Percentiles rank a stretch among this genome's conserved stretches.
phyloP scores from a whole-genome alignment of 208 protist species.

The Leishmania turanica region DNA sequence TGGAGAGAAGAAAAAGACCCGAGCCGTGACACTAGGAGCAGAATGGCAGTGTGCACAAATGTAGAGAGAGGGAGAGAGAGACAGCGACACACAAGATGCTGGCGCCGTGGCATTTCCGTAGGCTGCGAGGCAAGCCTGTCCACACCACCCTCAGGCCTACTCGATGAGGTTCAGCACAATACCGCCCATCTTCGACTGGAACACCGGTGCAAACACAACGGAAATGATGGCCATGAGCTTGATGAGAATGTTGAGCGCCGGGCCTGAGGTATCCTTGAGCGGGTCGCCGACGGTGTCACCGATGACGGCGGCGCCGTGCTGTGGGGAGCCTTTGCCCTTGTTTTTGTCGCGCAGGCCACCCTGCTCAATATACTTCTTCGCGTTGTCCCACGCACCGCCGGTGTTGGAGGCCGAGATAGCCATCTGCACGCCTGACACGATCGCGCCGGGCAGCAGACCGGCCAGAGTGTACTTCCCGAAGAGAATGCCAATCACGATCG shows the following conservation, averaged over 20 bases:
- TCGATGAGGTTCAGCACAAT: conserved; percentile 61
- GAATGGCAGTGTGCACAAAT: background rate
- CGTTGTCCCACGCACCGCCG: conserved; percentile 97
- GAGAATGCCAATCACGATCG: conserved; percentile 91
- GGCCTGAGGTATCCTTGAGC: conserved; percentile 97
- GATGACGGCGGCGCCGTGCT: conserved; percentile 95
- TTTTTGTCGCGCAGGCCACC: conserved; percentile 86
- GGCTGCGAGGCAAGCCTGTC: background rate
- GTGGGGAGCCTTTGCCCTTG: conserved; percentile 90
- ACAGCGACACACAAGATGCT: background rate
- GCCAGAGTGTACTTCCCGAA: conserved; percentile 93
- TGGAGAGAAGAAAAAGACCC: background rate
- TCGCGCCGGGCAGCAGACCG: conserved; percentile 89
- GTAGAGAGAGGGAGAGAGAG: background rate
- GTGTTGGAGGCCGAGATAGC: conserved; percentile 95
- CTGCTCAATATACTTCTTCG: conserved; percentile 98
- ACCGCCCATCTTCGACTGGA: conserved; percentile 81
- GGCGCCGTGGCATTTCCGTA: background rate
- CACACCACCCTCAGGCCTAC: conserved; percentile 20
- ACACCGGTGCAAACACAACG: conserved; percentile 92
- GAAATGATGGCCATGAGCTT: conserved; percentile 96
- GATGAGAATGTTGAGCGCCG: conserved; percentile 96
- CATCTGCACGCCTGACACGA: conserved; percentile 94
- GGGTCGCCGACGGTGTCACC: conserved; percentile 98
- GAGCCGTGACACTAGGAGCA: background rate